phyloP scores from a whole-genome alignment of 192 early-diverging fungal species.

The Backusella luteola region DNA sequence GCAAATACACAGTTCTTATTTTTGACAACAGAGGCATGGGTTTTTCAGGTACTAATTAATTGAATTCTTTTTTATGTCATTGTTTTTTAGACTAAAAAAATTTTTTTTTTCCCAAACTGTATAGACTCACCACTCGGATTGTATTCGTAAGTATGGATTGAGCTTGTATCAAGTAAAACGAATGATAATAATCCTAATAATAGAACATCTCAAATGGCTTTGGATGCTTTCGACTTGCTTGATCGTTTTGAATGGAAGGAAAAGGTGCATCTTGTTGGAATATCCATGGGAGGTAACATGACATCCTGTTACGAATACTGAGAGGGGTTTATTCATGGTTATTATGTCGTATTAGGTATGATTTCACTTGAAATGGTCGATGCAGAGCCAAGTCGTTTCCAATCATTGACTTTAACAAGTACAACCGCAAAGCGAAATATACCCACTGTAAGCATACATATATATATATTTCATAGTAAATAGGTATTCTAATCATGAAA shows the following conservation, averaged over 20 bases:
- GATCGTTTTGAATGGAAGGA: slow-evolving; percentile 71
- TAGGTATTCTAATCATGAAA: not conserved
- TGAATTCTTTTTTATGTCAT: not conserved
- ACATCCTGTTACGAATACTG: not conserved
- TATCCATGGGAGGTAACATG: slow-evolving; percentile 64
- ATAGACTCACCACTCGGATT: slow-evolving; percentile 53
- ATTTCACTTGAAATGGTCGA: slow-evolving; percentile 71
- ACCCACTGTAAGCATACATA: slow-evolving; percentile 25
- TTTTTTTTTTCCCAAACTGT: not conserved
- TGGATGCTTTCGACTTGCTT: slow-evolving; percentile 67
- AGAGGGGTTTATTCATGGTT: no score
- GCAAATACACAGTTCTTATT: slow-evolving; percentile 68
- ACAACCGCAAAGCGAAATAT: slow-evolving; percentile 55
- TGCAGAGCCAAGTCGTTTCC: slow-evolving; percentile 56
- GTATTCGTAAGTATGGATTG: slow-evolving; percentile 39
- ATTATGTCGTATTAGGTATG: slow-evolving; percentile 45
- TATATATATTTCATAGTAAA: not conserved
- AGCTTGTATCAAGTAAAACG: not conserved
- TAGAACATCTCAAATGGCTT: slow-evolving; percentile 76
- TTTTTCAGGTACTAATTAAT: slow-evolving; percentile 38
- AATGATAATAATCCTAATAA: not conserved
- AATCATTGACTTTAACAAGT: slow-evolving; percentile 55
- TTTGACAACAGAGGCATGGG: slow-evolving; percentile 90
- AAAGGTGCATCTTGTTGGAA: slow-evolving; percentile 73
- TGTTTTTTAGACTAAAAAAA: not conserved